Evolutionary conservation across 768 basidiomycete genomes (phyloP).

Genomic region (Naganishia vishniacii): DNA sequence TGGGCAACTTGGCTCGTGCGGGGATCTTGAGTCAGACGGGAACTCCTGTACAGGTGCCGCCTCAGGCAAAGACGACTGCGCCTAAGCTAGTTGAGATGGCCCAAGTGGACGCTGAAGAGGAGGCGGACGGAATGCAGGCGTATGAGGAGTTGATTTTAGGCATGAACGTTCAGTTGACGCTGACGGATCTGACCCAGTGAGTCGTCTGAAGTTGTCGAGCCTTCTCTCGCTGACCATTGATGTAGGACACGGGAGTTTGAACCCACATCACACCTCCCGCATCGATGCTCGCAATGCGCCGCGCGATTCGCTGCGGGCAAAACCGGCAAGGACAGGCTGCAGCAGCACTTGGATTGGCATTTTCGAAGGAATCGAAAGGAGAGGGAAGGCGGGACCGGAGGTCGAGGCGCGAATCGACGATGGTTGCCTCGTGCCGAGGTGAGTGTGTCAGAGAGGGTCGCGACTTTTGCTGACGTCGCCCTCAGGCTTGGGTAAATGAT

Average conservation of each 20-base stretch:
- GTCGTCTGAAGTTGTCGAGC: neutral
- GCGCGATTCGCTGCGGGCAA: slow-evolving; percentile 71
- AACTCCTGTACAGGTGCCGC: neutral
- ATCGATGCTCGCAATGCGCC: slow-evolving; percentile 91
- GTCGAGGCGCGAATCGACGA: slow-evolving; percentile 68
- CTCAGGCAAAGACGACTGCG: neutral
- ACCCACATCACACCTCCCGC: slow-evolving; percentile 56
- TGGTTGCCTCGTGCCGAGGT: slow-evolving; percentile 85
- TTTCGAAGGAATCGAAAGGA: slow-evolving; percentile 72
- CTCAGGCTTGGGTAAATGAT: slow-evolving; percentile 84
- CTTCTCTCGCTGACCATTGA: neutral
- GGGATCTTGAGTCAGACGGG: slow-evolving; percentile 8
- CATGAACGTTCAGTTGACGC: slow-evolving; percentile 33
- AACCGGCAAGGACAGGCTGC: slow-evolving; percentile 67
- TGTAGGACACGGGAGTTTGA: slow-evolving; percentile 25
- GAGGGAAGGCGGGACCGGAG: slow-evolving; percentile 59
- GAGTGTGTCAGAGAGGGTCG: slow-evolving; percentile 36
- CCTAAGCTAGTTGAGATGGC: neutral
- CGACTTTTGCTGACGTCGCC: neutral
- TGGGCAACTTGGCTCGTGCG: slow-evolving; percentile 6
- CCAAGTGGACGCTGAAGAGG: neutral
- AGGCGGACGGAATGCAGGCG: slow-evolving; percentile 32
- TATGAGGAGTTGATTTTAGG: slow-evolving; percentile 46
- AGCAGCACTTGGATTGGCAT: slow-evolving; percentile 92
- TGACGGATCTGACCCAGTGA: slow-evolving; percentile 39